These are phyloP conservation scores for Hypoxylon fragiforme DNA, from an alignment of 495 filamentous ascomycete species.

Conservation along the genomic window DNA sequence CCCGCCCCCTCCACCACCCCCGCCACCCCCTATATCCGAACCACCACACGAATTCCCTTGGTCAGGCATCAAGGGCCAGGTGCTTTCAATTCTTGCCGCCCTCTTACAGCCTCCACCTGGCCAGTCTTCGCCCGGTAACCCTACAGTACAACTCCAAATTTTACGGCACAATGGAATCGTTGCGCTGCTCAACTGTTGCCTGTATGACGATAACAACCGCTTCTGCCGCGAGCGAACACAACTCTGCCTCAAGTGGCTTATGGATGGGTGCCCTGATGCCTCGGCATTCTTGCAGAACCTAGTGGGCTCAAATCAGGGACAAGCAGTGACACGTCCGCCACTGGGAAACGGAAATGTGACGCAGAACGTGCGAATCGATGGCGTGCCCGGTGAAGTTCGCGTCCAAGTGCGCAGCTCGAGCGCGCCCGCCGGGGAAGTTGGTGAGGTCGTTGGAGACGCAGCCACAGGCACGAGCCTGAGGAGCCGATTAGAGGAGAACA, in stretches of 20 bases:
- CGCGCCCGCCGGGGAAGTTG: slow-evolving; percentile 25
- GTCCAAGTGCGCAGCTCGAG: slow-evolving; percentile 44
- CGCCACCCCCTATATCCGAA: slow-evolving; percentile 67
- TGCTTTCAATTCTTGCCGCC: slow-evolving; percentile 82
- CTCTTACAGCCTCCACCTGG: slow-evolving; percentile 64
- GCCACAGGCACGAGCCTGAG: slow-evolving; percentile 11
- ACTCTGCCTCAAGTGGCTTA: slow-evolving; percentile 84
- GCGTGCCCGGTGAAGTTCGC: slow-evolving; percentile 49
- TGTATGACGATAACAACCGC: slow-evolving; percentile 83
- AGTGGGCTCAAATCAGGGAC: slow-evolving; percentile 33
- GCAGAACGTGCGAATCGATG: slow-evolving; percentile 46
- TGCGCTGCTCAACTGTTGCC: slow-evolving; percentile 81
- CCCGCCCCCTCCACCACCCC: slow-evolving; percentile 53
- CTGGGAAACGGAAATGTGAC: slow-evolving; percentile 7
- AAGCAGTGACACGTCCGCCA: slow-evolving; percentile 9
- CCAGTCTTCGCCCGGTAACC: slow-evolving; percentile 64
- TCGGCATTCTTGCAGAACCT: slow-evolving; percentile 73
- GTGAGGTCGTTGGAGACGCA: slow-evolving; percentile 8
- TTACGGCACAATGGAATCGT: slow-evolving; percentile 79
- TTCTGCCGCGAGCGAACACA: slow-evolving; percentile 90
- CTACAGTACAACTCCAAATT: slow-evolving; percentile 82
- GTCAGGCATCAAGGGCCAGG: slow-evolving; percentile 89
- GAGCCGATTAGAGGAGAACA: slow-evolving; percentile 34
- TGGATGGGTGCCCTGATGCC: slow-evolving; percentile 82
- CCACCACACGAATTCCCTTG: slow-evolving; percentile 89